These are phyloP conservation scores for Rhizophlyctis rosea DNA, from an alignment of 192 early-diverging fungal genomes.

Conservation along the genomic window DNA sequence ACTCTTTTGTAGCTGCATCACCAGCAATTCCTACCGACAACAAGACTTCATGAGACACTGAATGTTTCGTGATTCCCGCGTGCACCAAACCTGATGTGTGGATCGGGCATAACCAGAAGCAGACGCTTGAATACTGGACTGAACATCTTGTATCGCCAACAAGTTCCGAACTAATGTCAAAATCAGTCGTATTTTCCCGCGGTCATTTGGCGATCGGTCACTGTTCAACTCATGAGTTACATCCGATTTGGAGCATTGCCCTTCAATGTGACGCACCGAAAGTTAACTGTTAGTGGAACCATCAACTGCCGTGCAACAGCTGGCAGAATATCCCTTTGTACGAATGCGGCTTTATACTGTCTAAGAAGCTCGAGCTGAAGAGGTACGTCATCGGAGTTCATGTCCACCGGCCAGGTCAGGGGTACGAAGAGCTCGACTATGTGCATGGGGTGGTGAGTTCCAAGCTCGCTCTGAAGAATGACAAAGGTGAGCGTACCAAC, in stretches of 20 bases:
- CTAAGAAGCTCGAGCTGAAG: constrained; percentile 48
- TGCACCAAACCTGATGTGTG: not conserved
- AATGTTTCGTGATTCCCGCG: not conserved
- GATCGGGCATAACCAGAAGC: not conserved
- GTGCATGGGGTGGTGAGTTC: no score
- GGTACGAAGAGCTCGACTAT: constrained; percentile 80
- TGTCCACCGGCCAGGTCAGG: constrained; percentile 80
- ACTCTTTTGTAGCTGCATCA: constrained; percentile 54
- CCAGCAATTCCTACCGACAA: constrained; percentile 51
- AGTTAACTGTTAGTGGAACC: not conserved
- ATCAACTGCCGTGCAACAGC: constrained; percentile 28
- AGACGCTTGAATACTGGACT: constrained; percentile 54
- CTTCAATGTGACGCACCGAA: no score
- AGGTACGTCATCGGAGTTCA: constrained; percentile 38
- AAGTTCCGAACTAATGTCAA: constrained; percentile 78
- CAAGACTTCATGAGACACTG: no score
- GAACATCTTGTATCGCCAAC: constrained; percentile 72
- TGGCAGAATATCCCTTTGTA: constrained; percentile 47
- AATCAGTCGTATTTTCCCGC: constrained; percentile 61
- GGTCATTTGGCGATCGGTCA: constrained; percentile 56
- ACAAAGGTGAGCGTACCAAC: constrained; percentile 14
- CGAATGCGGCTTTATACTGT: constrained; percentile 74
- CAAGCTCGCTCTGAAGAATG: not conserved
- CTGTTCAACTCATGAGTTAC: constrained; percentile 33
- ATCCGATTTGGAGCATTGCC: no score